These are phyloP conservation scores for Echinochloa phyllopogon DNA, from an alignment of 176 grass and related monocot genomes.

Conservation along the genomic window DNA sequence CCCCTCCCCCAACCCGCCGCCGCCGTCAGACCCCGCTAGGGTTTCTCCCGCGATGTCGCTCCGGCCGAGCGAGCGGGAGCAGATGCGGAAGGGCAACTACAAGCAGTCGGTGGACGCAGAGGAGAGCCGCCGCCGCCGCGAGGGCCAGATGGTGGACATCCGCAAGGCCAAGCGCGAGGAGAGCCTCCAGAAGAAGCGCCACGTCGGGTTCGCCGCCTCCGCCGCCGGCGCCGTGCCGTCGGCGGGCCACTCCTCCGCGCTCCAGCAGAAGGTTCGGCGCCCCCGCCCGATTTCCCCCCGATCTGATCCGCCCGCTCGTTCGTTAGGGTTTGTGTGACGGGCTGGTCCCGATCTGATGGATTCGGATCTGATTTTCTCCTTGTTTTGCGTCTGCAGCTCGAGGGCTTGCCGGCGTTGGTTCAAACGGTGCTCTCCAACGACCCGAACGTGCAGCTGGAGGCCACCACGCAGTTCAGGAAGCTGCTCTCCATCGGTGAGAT, in stretches of 20 bases:
- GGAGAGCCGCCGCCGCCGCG: constrained; percentile 72
- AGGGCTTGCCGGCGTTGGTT: constrained; percentile 75
- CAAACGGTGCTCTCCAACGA: constrained; percentile 79
- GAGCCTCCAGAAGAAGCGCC: constrained; percentile 81
- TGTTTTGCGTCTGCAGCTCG: constrained; percentile 50
- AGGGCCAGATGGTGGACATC: constrained; percentile 80
- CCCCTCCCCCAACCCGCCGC: background rate
- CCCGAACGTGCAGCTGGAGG: constrained; percentile 64
- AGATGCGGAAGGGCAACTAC: constrained; percentile 68
- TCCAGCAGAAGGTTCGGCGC: constrained; percentile 67
- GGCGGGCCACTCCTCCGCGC: constrained; percentile 44
- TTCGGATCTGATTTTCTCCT: constrained; percentile 26
- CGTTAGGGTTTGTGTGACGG: background rate
- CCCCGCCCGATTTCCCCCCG: background rate
- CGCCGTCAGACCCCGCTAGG: constrained; percentile 19
- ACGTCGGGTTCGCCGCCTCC: constrained; percentile 56
- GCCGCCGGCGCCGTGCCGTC: constrained; percentile 18
- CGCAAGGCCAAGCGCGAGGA: constrained; percentile 79
- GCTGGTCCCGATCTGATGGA: constrained; percentile 41
- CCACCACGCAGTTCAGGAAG: constrained; percentile 86
- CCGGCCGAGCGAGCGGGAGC: constrained; percentile 69
- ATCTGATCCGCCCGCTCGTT: constrained; percentile 29
- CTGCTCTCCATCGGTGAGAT: constrained; percentile 83
- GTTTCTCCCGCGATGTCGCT: constrained; percentile 73
- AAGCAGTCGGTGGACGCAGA: constrained; percentile 89